A percentile compares a stretch with the other conserved stretches of the same genome.
These are phyloP conservation scores for Penstemon eatonii DNA, from an alignment of 257 asterid species.

Conservation along the genomic window DNA sequence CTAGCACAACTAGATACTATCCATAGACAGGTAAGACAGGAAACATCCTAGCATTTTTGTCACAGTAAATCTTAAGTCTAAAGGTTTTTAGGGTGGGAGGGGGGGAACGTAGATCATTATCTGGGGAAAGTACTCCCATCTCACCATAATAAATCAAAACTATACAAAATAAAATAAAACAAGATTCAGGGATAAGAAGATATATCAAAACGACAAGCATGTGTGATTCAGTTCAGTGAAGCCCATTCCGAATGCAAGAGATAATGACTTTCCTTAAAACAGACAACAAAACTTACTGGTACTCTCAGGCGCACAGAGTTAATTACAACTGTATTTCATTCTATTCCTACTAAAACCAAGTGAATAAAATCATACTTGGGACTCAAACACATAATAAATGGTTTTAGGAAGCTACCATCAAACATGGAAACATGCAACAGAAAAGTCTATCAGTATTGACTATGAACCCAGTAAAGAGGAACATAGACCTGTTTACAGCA, in stretches of 20 bases:
- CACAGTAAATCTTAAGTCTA: not conserved
- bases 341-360: not conserved
- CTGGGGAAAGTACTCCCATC: not conserved
- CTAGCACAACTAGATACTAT: constrained; percentile 13
- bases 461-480: not conserved
- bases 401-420: not conserved
- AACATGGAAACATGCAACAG: not conserved
- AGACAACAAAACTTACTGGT: not conserved
- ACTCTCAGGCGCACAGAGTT: not conserved
- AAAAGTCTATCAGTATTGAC: not conserved
- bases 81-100: not conserved
- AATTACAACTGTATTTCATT: not conserved
- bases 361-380: not conserved
- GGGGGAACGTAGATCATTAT: not conserved
- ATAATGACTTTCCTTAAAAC: constrained; percentile 17
- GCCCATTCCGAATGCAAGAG: not conserved
- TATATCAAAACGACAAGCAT: constrained; percentile 3
- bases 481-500: not conserved
- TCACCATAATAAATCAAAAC: not conserved
- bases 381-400: not conserved
- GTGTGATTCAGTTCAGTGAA: not conserved
- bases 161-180: not conserved
- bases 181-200: not conserved
- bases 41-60: not conserved
- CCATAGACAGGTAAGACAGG: not conserved